phyloP scores from a whole-genome alignment of 2,329 filamentous ascomycete species.

The Peltaster fructicola region DNA sequence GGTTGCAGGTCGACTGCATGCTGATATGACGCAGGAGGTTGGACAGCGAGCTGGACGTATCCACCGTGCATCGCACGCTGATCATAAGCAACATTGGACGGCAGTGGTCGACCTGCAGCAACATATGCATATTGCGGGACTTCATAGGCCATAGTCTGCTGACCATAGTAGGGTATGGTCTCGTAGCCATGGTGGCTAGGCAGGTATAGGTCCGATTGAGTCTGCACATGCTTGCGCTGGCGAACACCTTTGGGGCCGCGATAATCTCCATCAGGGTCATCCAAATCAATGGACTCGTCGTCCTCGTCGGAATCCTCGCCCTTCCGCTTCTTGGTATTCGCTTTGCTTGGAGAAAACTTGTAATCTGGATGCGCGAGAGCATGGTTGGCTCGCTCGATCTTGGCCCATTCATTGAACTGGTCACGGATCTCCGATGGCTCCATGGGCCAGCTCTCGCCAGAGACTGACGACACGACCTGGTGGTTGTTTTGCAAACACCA shows the following conservation, averaged over 20 bases:
- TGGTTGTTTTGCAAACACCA: constrained; percentile 80
- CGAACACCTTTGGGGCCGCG: constrained; percentile 12
- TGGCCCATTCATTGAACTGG: constrained; percentile 62
- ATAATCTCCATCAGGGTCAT: constrained; percentile 20
- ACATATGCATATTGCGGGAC: constrained; percentile 14
- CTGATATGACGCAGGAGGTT: constrained; percentile 11
- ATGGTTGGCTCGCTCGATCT: constrained; percentile 69
- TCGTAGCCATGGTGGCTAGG: constrained; percentile 14
- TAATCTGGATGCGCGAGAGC: constrained; percentile 72
- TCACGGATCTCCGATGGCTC: constrained; percentile 57
- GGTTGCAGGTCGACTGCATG: constrained; percentile 12
- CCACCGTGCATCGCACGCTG: no score
- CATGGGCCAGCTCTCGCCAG: constrained; percentile 68
- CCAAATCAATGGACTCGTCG: constrained; percentile 17
- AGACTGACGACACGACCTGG: constrained; percentile 77
- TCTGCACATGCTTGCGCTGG: constrained; percentile 8
- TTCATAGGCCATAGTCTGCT: constrained; percentile 12
- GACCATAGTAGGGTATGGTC: constrained; percentile 16
- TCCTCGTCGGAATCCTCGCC: constrained; percentile 18
- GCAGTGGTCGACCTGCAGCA: constrained; percentile 12
- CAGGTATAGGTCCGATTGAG: constrained; percentile 10
- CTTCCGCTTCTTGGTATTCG: constrained; percentile 33
- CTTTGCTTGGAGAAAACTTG: constrained; percentile 80
- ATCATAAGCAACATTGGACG: constrained; percentile 16
- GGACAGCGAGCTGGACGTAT: constrained; percentile 10